Base-by-base conservation (phyloP, 2,329 filamentous ascomycete species). In the Graphiopsis chlorocephala region DNA sequence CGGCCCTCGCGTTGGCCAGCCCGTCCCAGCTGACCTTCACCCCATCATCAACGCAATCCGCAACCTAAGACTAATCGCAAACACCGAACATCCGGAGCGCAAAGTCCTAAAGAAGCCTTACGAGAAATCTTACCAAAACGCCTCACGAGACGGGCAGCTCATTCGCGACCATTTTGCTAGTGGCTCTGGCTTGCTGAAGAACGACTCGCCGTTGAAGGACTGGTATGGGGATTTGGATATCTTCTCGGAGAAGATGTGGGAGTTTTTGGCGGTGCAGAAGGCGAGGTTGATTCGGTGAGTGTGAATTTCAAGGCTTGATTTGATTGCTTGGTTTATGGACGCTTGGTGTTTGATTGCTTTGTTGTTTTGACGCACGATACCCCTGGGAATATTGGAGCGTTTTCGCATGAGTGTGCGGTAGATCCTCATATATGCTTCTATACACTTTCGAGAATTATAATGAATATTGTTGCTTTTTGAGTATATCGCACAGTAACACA, bases 91-190 rank as follows among this genome's bases (percentile, higher is more conserved):
- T 33, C 38, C 57, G 2, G 38, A 47, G n/a, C 45, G 57, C 26
- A 48, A 23, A 10, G 7, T 31, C 0, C 26, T 47, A 6, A 61
- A 47, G 11, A 48, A 35, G n/a, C 38, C 45, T 11, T 50, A 47
- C 10, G 50, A 53, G 20, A 28, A 28, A 1, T 20, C 50, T 1
- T 53, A 53, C 28, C 15, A 53, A 12, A 31, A 1, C 7, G 50
- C 57, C 38, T 33, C 29, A 3, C 15, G 25, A 28, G 29, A 29
- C 20, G 6, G 14, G 12, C 57, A 28, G 14, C 57, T 50, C 14
- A 61, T 61, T 23, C 57, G 57, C 31, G 45, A 47, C n/a, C 35
- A 61, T 26, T 50, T 61, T 26, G n/a, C 25, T 5, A 29, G 57
- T 28, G 45, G 57, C 17, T 31, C 57, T 4, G 57, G 57, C 3